Percentiles rank a stretch among this genome's conserved stretches.
Evolutionary conservation across 257 asterid species (phyloP).

Genomic region (Solanum etuberosum): DNA sequence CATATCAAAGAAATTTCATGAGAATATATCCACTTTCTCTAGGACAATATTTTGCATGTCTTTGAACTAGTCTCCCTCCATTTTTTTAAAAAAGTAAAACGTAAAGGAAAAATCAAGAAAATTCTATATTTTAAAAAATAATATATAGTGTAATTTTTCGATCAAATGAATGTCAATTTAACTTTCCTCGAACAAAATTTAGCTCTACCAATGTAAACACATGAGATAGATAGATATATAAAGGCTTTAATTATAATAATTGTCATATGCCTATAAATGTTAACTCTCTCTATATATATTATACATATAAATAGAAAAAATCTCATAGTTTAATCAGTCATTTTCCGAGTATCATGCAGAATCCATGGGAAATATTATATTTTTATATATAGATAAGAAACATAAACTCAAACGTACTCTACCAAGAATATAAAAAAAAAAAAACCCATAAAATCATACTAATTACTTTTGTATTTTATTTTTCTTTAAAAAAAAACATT

Average conservation of each 20-base stretch:
- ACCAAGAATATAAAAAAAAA: not conserved
- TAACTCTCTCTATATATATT: too few species aligned
- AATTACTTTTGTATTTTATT: not conserved
- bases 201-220: not conserved
- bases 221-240: not conserved
- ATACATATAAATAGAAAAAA: not conserved
- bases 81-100: not conserved
- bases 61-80: not conserved
- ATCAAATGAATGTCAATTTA: not conserved
- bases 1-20: not conserved
- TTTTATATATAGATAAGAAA: not conserved
- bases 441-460: not conserved
- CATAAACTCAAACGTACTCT: not conserved
- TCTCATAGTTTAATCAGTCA: not conserved
- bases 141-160: not conserved
- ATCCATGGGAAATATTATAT: not conserved
- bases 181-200: not conserved
- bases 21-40: not conserved
- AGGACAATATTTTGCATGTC: not conserved
- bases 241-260: not conserved
- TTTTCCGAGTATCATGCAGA: not conserved
- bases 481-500: not conserved
- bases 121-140: too few species aligned
- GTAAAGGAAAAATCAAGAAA: not conserved
- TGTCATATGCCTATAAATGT: not conserved